Evolutionary conservation across 129 eudicot species (phyloP).

Genomic region (Escallonia herrerae): DNA sequence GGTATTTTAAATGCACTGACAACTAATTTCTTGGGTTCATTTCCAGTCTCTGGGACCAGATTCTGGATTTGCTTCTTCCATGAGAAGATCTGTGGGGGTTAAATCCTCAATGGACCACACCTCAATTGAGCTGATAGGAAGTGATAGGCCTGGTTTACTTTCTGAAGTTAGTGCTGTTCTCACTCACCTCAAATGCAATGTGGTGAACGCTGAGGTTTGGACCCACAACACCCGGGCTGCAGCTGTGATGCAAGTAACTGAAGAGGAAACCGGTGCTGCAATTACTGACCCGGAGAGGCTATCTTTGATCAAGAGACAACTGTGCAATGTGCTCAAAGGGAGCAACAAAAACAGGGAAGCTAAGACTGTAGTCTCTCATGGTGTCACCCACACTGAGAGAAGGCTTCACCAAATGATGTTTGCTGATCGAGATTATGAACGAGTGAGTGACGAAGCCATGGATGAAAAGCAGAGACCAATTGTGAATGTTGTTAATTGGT

Average conservation of each 20-base stretch:
- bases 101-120: conserved; percentile 65
- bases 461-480: conserved; percentile 59
- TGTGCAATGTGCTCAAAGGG: conserved; percentile 81
- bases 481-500: conserved; percentile 85
- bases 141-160: conserved; percentile 86
- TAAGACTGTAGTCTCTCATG: conserved; percentile 64
- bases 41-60: conserved; percentile 85
- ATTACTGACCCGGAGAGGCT: conserved; percentile 66
- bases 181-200: conserved; percentile 86
- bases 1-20: neutral
- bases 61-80: conserved; percentile 60
- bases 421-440: conserved; percentile 81
- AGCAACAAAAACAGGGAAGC: conserved; percentile 67
- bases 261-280: conserved; percentile 56
- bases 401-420: conserved; percentile 97
- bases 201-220: conserved; percentile 92
- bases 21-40: conserved; percentile 15
- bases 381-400: conserved; percentile 72
- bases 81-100: conserved; percentile 75
- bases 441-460: conserved; percentile 22
- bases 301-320: conserved; percentile 53
- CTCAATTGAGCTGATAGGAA: conserved; percentile 77
- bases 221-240: conserved; percentile 99
- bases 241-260: conserved; percentile 82
- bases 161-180: conserved; percentile 95